phyloP scores from a whole-genome alignment of 352 stramenopile genomes.

The Globisporangium lucens region DNA sequence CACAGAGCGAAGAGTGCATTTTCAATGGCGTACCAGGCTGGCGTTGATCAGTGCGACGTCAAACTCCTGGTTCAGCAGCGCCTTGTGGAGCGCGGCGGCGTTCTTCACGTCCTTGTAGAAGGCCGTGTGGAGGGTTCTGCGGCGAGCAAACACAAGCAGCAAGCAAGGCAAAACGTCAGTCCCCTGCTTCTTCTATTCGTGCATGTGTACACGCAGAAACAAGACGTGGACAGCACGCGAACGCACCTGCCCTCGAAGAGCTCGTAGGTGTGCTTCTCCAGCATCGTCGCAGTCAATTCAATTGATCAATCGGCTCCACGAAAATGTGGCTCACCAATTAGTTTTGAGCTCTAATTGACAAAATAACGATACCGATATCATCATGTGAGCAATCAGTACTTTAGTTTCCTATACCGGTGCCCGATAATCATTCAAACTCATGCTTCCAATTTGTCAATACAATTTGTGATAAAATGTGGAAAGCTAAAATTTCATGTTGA shows the following conservation, averaged over 20 bases:
- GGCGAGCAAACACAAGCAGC: not conserved
- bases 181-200: not conserved
- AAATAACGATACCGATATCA: not conserved
- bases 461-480: not conserved
- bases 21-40: slow-evolving; percentile 35
- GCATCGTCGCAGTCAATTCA: slow-evolving; percentile 9
- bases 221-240: not conserved
- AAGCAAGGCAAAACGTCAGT: not conserved
- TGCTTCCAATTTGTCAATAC: not conserved
- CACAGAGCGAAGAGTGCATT: not conserved
- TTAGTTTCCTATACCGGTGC: not conserved
- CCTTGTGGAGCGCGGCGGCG: slow-evolving; percentile 46
- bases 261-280: slow-evolving; percentile 63
- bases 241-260: slow-evolving; percentile 62
- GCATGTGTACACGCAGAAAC: not conserved
- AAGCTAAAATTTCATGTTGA: not conserved
- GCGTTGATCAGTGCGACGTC: slow-evolving; percentile 76
- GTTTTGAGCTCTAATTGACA: not conserved
- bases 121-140: slow-evolving; percentile 66
- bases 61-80: slow-evolving; percentile 59
- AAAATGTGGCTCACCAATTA: slow-evolving; percentile 9
- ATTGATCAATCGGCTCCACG: not conserved
- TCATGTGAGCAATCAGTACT: not conserved
- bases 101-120: slow-evolving; percentile 80
- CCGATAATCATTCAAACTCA: not conserved